These are phyloP conservation scores for Leptographium radiaticola DNA, from an alignment of 2,329 filamentous ascomycete species.

Conservation along the genomic window DNA sequence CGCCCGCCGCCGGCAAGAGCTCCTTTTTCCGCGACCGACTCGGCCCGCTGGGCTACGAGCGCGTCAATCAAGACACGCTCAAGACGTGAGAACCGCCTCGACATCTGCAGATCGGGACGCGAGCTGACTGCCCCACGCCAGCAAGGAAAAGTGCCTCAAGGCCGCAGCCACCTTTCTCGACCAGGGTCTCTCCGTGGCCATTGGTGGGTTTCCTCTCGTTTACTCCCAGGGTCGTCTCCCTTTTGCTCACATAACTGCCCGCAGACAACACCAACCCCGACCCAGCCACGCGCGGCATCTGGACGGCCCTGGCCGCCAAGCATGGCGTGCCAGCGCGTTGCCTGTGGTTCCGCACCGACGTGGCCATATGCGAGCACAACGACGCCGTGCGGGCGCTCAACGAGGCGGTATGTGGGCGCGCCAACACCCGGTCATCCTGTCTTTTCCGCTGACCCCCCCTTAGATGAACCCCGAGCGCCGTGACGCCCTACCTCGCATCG, in stretches of 20 bases:
- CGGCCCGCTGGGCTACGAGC: conserved; percentile 64
- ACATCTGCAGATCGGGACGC: neutral
- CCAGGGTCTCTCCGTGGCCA: conserved; percentile 54
- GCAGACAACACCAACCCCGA: conserved; percentile 94
- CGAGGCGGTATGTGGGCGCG: conserved; percentile 16
- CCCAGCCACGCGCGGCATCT: conserved; percentile 59
- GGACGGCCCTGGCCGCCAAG: conserved; percentile 62
- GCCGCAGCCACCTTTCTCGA: conserved; percentile 53
- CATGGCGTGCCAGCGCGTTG: conserved; percentile 67
- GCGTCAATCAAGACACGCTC: conserved; percentile 82
- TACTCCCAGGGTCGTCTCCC: neutral
- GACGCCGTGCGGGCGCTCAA: conserved; percentile 67
- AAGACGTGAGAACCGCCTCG: conserved; percentile 39
- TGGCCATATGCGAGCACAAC: conserved; percentile 69
- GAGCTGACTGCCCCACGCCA: conserved; percentile 9
- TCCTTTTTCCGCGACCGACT: conserved; percentile 75
- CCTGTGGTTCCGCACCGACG: conserved; percentile 65
- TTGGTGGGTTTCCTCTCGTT: conserved; percentile 40
- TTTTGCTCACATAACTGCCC: neutral
- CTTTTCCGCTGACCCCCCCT: neutral
- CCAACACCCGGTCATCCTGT: neutral
- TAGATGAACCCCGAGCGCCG: conserved; percentile 76
- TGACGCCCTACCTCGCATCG: conserved; percentile 58
- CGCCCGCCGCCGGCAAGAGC: conserved; percentile 82
- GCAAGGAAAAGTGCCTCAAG: conserved; percentile 55